These are phyloP conservation scores for Kurtzmaniella quercitrusa DNA, from an alignment of 1,139 yeast species.

Conservation along the genomic window DNA sequence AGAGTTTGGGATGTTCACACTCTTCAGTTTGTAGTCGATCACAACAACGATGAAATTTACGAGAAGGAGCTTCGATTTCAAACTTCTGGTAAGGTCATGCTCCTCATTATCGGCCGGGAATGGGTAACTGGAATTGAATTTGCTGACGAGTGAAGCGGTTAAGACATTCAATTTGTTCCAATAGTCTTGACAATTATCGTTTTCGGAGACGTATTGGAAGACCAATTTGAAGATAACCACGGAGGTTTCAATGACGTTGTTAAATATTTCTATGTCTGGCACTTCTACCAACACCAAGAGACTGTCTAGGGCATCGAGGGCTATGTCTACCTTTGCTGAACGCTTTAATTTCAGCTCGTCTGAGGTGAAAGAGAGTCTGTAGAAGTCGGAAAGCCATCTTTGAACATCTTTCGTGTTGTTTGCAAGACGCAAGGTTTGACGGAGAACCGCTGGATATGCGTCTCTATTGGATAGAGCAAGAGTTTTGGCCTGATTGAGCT, in stretches of 20 bases:
- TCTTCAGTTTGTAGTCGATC: conserved; percentile 64
- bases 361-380: conserved; percentile 39
- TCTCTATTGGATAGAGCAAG: conserved; percentile 44
- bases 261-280: conserved; percentile 26
- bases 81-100: conserved; percentile 44
- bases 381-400: conserved; percentile 45
- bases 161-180: conserved; percentile 43
- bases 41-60: conserved; percentile 70
- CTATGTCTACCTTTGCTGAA: conserved; percentile 38
- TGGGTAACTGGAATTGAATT: conserved; percentile 40
- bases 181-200: conserved; percentile 38
- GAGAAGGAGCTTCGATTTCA: conserved; percentile 60
- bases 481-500: conserved; percentile 47
- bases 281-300: conserved; percentile 26
- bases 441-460: conserved; percentile 49
- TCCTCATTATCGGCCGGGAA: conserved; percentile 46
- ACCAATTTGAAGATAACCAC: conserved; percentile 36
- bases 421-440: conserved; percentile 46
- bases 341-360: conserved; percentile 21
- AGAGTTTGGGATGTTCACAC: conserved; percentile 8
- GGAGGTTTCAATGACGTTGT: conserved; percentile 30
- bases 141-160: conserved; percentile 33
- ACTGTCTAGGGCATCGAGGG: conserved; percentile 36
- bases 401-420: conserved; percentile 32
- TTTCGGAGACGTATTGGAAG: conserved; percentile 39